These are phyloP conservation scores for Cordia subcordata DNA, from an alignment of 257 asterid species.

Conservation along the genomic window DNA sequence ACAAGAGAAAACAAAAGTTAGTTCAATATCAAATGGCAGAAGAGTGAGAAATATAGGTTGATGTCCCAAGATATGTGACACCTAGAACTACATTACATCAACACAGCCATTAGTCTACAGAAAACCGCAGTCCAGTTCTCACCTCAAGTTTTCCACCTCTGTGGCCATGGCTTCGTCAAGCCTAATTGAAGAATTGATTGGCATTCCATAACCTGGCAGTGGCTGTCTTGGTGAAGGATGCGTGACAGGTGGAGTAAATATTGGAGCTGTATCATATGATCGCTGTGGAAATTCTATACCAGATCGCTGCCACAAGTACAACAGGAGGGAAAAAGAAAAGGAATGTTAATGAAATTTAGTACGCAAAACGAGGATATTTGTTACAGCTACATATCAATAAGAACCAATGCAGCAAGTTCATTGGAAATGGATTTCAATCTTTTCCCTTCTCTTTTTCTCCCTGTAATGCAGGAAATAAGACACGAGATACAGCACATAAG, in stretches of 20 bases:
- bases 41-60: neutral
- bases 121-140: conserved; percentile 3
- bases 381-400: neutral
- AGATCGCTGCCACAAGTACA: conserved; percentile 47
- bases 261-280: conserved; percentile 58
- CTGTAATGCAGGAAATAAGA: too few relatives aligned
- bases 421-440: neutral
- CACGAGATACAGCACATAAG: too few relatives aligned
- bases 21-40: too few relatives aligned
- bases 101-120: neutral
- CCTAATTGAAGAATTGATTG: conserved; percentile 76
- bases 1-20: conserved; percentile 10
- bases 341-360: neutral
- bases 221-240: conserved; percentile 48
- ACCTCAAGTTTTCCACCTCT: conserved; percentile 65
- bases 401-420: neutral
- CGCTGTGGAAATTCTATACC: conserved; percentile 74
- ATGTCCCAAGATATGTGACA: neutral
- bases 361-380: neutral
- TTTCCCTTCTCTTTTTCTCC: neutral
- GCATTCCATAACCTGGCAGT: conserved; percentile 92
- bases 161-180: conserved; percentile 92
- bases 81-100: neutral
- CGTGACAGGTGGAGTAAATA: conserved; percentile 73
- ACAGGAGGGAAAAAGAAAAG: neutral